Base-by-base conservation (phyloP, 2,329 filamentous ascomycete species). In the Clarireedia homoeocarpa region DNA sequence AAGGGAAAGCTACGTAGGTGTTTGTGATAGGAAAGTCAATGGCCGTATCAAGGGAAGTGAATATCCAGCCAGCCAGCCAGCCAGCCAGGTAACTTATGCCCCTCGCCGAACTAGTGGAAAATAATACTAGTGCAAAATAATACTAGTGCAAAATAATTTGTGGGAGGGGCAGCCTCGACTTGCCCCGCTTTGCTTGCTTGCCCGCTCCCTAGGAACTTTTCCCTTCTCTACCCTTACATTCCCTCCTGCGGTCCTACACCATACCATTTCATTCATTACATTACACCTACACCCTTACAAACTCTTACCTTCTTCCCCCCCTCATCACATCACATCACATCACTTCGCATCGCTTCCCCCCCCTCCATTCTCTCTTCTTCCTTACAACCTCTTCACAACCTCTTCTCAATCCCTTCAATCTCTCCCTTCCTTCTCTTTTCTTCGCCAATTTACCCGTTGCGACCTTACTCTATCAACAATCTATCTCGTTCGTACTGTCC, bases 401-500 rank as follows among this genome's bases (percentile, higher is more conserved):
- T 38, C 1, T 26, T 51, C 24, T 34, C 10, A 42, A 23, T 34
- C 48, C 27, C 38, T 51, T 30, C 34, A 10, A 27, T 24, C 47
- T 42, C 54, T 53, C 38, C 53, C 34, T 36, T 56, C 27, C 48
- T 44, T 47, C 42, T 44, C 46, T 26, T 14, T 14, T 14, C 20
- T 23, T 1, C 23, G 17, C 40, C 7, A 24, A 20, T 46, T 20
- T 46, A 27, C 26, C 7, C 23, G 23, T 52, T 26, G 26, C 26
- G 40, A 52, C 34, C 20, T 34, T 48, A 48, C 10, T n/a, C n/a
- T 54, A 45, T 30, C 39, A 30, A 26, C 27, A 46, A 52, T 49
- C 51, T 56, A 48, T 53, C 40, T 44, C 55, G 62, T 62, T 61
- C 65, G 64, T 58, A 67, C 67, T 65, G 66, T 69, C 65, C 59